Evolutionary conservation across 257 asterid species (phyloP).

Genomic region (Petunia axillaris): DNA sequence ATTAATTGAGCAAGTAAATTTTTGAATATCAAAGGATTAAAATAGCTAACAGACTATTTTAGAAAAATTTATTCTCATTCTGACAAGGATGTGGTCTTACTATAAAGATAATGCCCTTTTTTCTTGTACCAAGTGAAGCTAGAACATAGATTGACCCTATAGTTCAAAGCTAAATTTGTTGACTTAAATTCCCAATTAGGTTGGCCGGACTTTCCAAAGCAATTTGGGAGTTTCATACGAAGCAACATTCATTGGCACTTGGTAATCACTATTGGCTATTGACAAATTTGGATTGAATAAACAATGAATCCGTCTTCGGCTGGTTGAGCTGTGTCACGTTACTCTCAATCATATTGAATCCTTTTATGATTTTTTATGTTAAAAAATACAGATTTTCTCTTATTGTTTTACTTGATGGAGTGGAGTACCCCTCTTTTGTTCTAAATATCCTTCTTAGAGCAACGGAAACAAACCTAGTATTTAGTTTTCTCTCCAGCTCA

Average conservation of each 20-base stretch:
- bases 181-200: neutral
- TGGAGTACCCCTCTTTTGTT: neutral
- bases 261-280: neutral
- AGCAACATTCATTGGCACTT: neutral
- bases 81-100: too few species aligned
- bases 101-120: neutral
- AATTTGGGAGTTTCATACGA: neutral
- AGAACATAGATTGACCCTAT: neutral
- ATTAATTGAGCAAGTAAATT: too few species aligned
- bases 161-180: neutral
- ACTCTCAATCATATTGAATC: neutral
- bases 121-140: neutral
- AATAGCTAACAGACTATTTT: too few species aligned
- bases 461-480: neutral
- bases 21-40: too few species aligned
- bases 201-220: neutral
- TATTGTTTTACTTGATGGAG: neutral
- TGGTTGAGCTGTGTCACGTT: neutral
- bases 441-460: neutral
- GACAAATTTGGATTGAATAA: neutral
- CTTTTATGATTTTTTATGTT: neutral
- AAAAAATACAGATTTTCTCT: neutral
- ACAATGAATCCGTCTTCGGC: neutral
- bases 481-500: too few species aligned
- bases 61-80: too few species aligned